A percentile compares a stretch with the other conserved stretches of the same genome.
phyloP scores from a whole-genome alignment of 352 stramenopile genomes.

The Thraustochytrium sp. region DNA sequence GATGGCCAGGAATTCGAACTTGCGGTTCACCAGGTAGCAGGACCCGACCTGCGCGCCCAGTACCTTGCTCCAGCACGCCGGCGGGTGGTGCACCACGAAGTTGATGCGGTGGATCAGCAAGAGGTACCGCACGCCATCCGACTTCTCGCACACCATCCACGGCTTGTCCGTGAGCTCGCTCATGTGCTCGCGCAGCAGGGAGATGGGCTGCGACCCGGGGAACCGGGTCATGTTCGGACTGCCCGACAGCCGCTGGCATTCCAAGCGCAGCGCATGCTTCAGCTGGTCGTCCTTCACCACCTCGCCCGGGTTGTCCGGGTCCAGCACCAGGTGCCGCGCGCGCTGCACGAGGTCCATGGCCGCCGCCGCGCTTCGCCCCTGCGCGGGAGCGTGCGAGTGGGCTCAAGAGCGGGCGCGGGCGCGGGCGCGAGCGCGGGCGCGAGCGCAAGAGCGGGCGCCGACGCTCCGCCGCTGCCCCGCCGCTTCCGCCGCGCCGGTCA shows the following conservation, averaged over 20 bases:
- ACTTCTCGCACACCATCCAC: slow-evolving; percentile 40
- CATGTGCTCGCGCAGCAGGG: slow-evolving; percentile 33
- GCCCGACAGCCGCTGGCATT: slow-evolving; percentile 14
- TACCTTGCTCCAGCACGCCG: background rate
- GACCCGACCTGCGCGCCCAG: background rate
- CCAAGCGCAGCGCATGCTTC: slow-evolving; percentile 2
- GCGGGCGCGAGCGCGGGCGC: too few relatives aligned
- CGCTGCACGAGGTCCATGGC: background rate
- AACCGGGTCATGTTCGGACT: slow-evolving; percentile 22
- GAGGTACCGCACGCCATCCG: slow-evolving; percentile 36
- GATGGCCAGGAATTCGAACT: slow-evolving; percentile 33
- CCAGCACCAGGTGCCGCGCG: slow-evolving; percentile 10
- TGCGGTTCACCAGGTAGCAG: slow-evolving; percentile 36
- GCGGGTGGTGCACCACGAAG: background rate
- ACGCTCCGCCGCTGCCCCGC: too few relatives aligned
- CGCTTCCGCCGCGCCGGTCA: too few relatives aligned
- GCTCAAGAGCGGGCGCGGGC: too few relatives aligned
- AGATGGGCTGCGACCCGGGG: slow-evolving; percentile 35
- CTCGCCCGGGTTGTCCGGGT: slow-evolving; percentile 36
- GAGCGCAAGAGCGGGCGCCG: too few relatives aligned
- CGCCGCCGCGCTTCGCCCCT: too few relatives aligned
- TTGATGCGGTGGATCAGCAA: slow-evolving; percentile 30
- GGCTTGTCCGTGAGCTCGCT: background rate
- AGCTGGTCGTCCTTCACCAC: background rate
- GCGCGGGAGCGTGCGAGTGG: too few relatives aligned